Percentiles rank a stretch among this genome's conserved stretches.
Evolutionary conservation across 1,284 basidiomycete species (phyloP).

Genomic region (Cryptococcus deneoformans): DNA sequence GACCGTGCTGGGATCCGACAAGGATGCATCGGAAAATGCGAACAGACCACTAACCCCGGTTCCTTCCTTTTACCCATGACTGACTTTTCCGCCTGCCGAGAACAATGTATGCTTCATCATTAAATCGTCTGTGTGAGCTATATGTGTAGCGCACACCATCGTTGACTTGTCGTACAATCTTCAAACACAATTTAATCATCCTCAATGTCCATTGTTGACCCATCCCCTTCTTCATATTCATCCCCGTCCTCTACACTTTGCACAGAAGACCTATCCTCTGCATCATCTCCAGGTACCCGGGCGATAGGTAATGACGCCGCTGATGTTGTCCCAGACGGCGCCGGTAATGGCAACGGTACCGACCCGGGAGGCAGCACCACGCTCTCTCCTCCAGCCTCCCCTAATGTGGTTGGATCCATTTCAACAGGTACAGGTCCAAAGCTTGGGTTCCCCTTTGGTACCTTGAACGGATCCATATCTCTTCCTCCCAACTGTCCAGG

Average conservation of each 20-base stretch:
- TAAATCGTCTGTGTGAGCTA: too few species aligned
- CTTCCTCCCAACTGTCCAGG: constrained; percentile 32
- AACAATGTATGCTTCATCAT: too few species aligned
- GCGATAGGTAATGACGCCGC: constrained; percentile 36
- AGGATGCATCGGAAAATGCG: too few species aligned
- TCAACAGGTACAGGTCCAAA: constrained; percentile 40
- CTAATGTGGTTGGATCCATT: constrained; percentile 24
- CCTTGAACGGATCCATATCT: constrained; percentile 42
- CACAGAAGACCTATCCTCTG: constrained; percentile 24
- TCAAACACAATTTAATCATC: constrained; percentile 21
- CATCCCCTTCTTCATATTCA: constrained; percentile 18
- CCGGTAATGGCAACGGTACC: constrained; percentile 25
- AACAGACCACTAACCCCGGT: too few species aligned
- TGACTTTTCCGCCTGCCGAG: too few species aligned
- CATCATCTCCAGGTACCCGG: constrained; percentile 22
- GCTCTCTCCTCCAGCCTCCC: constrained; percentile 27
- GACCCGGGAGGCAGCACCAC: background rate
- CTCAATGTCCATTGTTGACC: constrained; percentile 41
- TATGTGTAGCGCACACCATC: too few species aligned
- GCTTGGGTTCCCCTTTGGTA: constrained; percentile 38
- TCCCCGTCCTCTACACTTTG: background rate
- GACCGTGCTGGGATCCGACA: too few species aligned
- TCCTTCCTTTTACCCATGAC: too few species aligned
- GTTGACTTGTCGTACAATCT: too few species aligned
- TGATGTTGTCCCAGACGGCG: constrained; percentile 35